Evolutionary conservation across 441 rosid genomes (phyloP).

Genomic region (Erysimum cheiri): DNA sequence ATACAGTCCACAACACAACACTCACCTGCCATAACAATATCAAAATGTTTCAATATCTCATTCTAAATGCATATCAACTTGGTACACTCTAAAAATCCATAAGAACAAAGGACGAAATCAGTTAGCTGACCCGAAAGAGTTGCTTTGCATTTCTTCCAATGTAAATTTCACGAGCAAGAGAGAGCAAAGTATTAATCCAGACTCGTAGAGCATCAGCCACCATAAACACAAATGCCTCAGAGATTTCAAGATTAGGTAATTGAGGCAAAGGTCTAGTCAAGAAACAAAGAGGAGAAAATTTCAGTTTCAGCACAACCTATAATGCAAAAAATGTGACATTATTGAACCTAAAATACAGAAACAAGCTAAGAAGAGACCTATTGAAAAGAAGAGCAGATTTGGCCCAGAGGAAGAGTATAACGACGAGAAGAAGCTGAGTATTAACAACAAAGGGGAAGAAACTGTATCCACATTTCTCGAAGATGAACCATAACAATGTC

Average conservation of each 20-base stretch:
- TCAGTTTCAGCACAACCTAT: neutral
- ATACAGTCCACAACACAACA: conserved; percentile 61
- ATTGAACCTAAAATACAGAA: conserved; percentile 6
- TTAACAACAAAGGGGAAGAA: conserved; percentile 64
- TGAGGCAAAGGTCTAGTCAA: conserved; percentile 86
- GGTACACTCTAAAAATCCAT: neutral
- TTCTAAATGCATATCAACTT: neutral
- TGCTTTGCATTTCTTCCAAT: conserved; percentile 61
- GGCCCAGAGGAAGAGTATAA: conserved; percentile 87
- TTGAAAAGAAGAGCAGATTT: conserved; percentile 95
- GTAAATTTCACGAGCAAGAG: conserved; percentile 68
- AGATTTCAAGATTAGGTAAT: conserved; percentile 80
- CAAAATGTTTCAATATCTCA: conserved; percentile 7
- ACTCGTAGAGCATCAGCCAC: conserved; percentile 53
- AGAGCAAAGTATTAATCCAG: conserved; percentile 53
- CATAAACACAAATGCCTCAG: conserved; percentile 60
- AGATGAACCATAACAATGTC: conserved; percentile 71
- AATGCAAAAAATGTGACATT: neutral
- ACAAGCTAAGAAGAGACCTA: conserved; percentile 51
- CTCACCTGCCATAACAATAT: conserved; percentile 59
- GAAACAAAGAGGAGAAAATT: neutral
- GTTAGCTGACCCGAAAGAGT: conserved; percentile 63
- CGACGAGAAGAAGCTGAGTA: conserved; percentile 62
- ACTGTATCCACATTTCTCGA: conserved; percentile 76
- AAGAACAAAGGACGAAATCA: neutral